A percentile compares a stretch with the other conserved stretches of the same genome.
Conservation (phyloP, 106 monocot species). For the Dioscorea dumetorum region DNA sequence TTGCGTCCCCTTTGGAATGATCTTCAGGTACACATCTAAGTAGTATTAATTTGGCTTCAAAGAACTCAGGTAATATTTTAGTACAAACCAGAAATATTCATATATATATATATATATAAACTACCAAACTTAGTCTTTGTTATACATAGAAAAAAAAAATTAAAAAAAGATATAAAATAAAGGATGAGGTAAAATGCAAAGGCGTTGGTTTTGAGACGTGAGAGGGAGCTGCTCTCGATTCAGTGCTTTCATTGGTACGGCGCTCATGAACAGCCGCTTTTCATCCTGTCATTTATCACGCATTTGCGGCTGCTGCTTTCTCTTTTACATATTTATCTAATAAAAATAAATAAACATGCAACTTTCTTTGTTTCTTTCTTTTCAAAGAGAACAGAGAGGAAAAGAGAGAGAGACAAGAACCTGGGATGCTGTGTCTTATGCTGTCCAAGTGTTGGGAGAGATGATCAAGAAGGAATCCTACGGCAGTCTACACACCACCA, state of each 20-base stretch:
- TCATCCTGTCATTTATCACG: neutral
- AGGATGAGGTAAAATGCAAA: no score
- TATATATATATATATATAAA: no score
- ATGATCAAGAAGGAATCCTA: neutral
- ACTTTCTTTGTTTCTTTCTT: neutral
- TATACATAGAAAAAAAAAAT: neutral
- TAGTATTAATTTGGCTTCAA: no score
- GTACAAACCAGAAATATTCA: no score
- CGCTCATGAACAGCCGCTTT: neutral
- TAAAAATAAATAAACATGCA: no score
- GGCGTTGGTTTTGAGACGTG: neutral
- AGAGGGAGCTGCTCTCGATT: constrained; percentile 1
- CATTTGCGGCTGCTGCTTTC: neutral
- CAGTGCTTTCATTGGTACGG: constrained; percentile 1
- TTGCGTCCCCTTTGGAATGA: no score
- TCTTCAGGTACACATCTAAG: no score
- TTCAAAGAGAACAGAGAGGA: neutral
- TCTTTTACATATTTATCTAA: no score
- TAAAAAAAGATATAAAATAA: no score
- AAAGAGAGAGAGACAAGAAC: neutral
- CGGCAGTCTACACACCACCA: neutral
- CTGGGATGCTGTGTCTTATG: neutral
- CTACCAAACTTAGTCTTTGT: no score
- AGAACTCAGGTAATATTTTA: no score
- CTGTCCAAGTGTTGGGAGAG: neutral